Conservation (phyloP, 179 eudicot species). For the Beta corolliflora region DNA sequence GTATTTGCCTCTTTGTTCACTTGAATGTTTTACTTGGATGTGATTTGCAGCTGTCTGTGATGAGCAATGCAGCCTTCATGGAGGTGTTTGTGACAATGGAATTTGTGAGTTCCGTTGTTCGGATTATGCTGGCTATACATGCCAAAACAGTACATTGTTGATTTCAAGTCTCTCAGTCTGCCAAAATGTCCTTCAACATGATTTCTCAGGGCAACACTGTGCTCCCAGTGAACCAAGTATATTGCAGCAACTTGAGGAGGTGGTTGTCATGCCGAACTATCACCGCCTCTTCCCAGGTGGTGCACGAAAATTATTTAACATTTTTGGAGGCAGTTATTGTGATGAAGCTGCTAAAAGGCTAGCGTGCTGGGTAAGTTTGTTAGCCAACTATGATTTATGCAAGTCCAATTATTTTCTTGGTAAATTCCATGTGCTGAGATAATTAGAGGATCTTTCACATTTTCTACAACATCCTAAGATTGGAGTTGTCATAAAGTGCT, state of each 20-base stretch:
- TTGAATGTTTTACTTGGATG: slow-evolving; percentile 1
- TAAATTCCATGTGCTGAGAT: background rate
- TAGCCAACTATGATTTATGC: background rate
- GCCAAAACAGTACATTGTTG: slow-evolving; percentile 81
- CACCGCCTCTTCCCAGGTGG: slow-evolving; percentile 87
- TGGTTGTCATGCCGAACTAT: slow-evolving; percentile 94
- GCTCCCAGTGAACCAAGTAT: slow-evolving; percentile 86
- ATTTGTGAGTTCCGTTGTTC: slow-evolving; percentile 98
- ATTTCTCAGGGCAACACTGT: slow-evolving; percentile 81
- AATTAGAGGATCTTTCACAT: background rate
- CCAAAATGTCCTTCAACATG: slow-evolving; percentile 68
- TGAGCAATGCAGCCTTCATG: slow-evolving; percentile 99
- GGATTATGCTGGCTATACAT: slow-evolving; percentile 95
- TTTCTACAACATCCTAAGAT: too few relatives aligned
- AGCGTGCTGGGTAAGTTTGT: slow-evolving; percentile 89
- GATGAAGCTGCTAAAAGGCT: slow-evolving; percentile 89
- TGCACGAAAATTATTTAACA: slow-evolving; percentile 64
- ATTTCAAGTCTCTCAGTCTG: slow-evolving; percentile 79
- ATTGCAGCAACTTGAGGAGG: slow-evolving; percentile 94
- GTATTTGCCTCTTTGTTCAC: background rate
- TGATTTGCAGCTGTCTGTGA: slow-evolving; percentile 81
- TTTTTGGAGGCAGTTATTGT: slow-evolving; percentile 63
- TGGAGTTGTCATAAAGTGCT: background rate
- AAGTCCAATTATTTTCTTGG: background rate
- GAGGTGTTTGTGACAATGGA: slow-evolving; percentile 97